phyloP scores from a whole-genome alignment of 176 grass and related monocot genomes.

The Pharus latifolius region DNA sequence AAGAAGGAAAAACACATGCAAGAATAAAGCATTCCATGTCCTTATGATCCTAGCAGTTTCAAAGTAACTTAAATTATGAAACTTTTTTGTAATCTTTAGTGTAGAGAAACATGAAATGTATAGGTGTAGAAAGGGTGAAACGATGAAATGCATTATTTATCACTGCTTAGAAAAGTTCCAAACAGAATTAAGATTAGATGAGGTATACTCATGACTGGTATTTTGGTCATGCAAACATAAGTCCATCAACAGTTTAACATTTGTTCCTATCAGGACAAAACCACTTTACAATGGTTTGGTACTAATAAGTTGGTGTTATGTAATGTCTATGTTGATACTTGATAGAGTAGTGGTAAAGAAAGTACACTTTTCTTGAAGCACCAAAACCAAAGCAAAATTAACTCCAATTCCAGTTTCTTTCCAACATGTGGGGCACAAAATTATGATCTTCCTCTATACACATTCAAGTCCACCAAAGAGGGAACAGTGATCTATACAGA shows the following conservation, averaged over 20 bases:
- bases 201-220: slow-evolving; percentile 4
- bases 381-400: slow-evolving; percentile 15
- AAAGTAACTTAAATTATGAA: too few relatives aligned
- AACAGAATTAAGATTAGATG: not conserved
- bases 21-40: too few relatives aligned
- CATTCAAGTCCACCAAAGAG: not conserved
- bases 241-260: slow-evolving; percentile 16
- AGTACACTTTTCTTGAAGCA: slow-evolving; percentile 9
- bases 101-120: too few relatives aligned
- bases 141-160: too few relatives aligned
- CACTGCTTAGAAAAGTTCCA: not conserved
- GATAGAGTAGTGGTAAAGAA: slow-evolving; percentile 33
- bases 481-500: not conserved
- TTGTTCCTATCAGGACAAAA: slow-evolving; percentile 36
- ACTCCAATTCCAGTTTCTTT: slow-evolving; percentile 1
- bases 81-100: too few relatives aligned
- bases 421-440: slow-evolving; percentile 25
- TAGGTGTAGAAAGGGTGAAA: too few relatives aligned
- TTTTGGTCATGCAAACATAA: not conserved
- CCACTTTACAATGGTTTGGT: slow-evolving; percentile 31
- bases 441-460: too few relatives aligned
- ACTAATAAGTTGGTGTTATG: slow-evolving; percentile 26
- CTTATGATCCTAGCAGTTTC: too few relatives aligned
- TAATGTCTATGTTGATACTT: slow-evolving; percentile 17
- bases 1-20: too few relatives aligned